Evolutionary conservation across 2,329 filamentous ascomycete genomes (phyloP).

Genomic region (Fusarium setosum): DNA sequence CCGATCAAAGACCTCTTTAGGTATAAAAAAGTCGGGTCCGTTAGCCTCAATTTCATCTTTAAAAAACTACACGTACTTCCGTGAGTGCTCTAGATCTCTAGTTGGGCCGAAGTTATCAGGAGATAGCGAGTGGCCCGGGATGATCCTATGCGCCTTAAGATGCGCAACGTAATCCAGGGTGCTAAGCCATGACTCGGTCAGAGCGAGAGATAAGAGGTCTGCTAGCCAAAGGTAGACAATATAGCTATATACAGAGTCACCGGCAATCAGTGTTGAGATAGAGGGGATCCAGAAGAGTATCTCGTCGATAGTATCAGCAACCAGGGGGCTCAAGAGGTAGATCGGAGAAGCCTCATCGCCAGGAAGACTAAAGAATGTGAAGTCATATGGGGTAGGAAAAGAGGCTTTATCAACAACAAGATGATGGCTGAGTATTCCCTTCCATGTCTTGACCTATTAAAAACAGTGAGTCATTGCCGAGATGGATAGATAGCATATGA

Average conservation of each 20-base stretch:
- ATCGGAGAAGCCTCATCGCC: slow-evolving; percentile 15
- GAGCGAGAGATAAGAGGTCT: slow-evolving; percentile 7
- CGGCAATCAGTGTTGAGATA: slow-evolving; percentile 18
- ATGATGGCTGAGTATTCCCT: slow-evolving; percentile 1
- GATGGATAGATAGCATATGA: slow-evolving; percentile 1
- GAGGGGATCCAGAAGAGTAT: slow-evolving; percentile 28
- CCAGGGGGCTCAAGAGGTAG: slow-evolving; percentile 17
- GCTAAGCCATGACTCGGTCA: slow-evolving; percentile 14
- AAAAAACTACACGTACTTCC: too few relatives aligned
- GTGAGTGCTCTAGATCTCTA: too few relatives aligned
- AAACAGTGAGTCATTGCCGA: too few relatives aligned
- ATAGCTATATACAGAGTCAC: slow-evolving; percentile 19
- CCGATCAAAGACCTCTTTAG: too few relatives aligned
- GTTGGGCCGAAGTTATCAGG: too few relatives aligned
- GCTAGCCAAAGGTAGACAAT: slow-evolving; percentile 22
- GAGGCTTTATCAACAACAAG: not conserved
- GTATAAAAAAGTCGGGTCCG: too few relatives aligned
- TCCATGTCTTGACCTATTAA: slow-evolving; percentile 4
- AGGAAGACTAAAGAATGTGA: slow-evolving; percentile 23
- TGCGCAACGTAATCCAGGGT: too few relatives aligned
- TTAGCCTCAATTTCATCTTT: too few relatives aligned
- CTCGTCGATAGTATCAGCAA: slow-evolving; percentile 22
- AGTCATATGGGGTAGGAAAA: slow-evolving; percentile 15
- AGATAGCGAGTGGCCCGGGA: too few relatives aligned
- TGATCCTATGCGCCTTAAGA: too few relatives aligned